phyloP scores from a whole-genome alignment of 495 filamentous ascomycete species.

The Entonaema liquescens region DNA sequence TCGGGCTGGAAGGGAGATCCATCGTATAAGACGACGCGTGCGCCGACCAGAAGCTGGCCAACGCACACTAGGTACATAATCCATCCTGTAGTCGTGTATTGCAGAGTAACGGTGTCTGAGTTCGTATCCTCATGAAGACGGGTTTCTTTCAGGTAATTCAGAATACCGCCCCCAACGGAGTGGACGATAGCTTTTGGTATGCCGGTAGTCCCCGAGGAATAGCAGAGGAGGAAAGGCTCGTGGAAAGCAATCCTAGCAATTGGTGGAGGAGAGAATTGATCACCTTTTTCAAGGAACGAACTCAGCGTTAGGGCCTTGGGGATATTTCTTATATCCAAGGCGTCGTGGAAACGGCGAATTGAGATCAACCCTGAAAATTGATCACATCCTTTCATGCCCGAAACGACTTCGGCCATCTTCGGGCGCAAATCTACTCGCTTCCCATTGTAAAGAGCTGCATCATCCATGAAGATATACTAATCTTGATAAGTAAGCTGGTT shows the following conservation, averaged over 20 bases:
- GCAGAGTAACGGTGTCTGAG: constrained; percentile 58
- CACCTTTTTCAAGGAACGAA: constrained; percentile 59
- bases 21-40: constrained; percentile 73
- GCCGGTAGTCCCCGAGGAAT: constrained; percentile 77
- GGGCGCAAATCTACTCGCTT: constrained; percentile 72
- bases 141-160: constrained; percentile 69
- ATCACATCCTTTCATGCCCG: constrained; percentile 64
- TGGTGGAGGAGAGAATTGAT: constrained; percentile 49
- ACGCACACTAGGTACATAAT: constrained; percentile 80
- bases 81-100: constrained; percentile 79
- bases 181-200: constrained; percentile 81
- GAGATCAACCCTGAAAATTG: constrained; percentile 71
- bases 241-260: constrained; percentile 70
- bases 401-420: constrained; percentile 74
- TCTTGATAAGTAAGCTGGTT: constrained; percentile 4
- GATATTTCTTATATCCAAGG: constrained; percentile 66
- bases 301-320: constrained; percentile 62
- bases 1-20: constrained; percentile 79
- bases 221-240: constrained; percentile 77
- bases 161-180: constrained; percentile 66
- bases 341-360: constrained; percentile 69
- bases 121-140: constrained; percentile 65
- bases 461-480: constrained; percentile 78
- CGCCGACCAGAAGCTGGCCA: constrained; percentile 62
- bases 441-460: constrained; percentile 80